Base-by-base conservation (phyloP, 2,329 filamentous ascomycete genomes). In the Colletotrichum eremochloae region DNA sequence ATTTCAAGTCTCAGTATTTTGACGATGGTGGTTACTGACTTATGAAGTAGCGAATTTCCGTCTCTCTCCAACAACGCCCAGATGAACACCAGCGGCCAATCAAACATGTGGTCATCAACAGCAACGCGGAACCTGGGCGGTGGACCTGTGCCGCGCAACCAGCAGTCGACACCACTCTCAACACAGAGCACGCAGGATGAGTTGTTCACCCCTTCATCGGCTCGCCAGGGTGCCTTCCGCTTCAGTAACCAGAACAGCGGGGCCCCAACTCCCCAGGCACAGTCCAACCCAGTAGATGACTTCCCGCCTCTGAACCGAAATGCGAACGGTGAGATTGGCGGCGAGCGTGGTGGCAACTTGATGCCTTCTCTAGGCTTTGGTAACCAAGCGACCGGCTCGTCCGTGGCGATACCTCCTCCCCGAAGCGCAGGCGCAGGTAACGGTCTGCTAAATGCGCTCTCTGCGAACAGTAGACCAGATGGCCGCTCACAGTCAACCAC, bases 361-460 rank as follows among this genome's bases (percentile, higher is more conserved):
- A 86, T 90, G 82, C 86, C 86, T 33, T 86, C 84, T 57, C 76
- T 90, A 63, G 86, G 86, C 8, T 90, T 91, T 72, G 85, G 85
- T 52, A 81, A 84, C 31, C 87, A 87, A 74, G 79, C 82, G 5
- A 75, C 83, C 71, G 79, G 81, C 53, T 77, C 79, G 52, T 74
- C 82, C 44, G 74, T 79, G 38, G 77, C 71, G 75, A 50, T 71
- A 58, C 75, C 76, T 29, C 77, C 83, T 64, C 84, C 84, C 68
- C 80, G 81, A 52, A 85, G 82, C 68, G 83, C 88, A 67, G 79
- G 61, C 18, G 71, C 80, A 29, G 89, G 87, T 15, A 92, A 92
- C 76, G 90, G 90, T 11, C 82, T 92, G 50, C 80, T 92, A 57
- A 92, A 90, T 77, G 90, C 89, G 4, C 80, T 92, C n/a, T 90